Evolutionary conservation across 1,284 basidiomycete species (phyloP), one percentile per base, ranked within the genome.

Genomic region (Pyrrhoderma noxium): DNA sequence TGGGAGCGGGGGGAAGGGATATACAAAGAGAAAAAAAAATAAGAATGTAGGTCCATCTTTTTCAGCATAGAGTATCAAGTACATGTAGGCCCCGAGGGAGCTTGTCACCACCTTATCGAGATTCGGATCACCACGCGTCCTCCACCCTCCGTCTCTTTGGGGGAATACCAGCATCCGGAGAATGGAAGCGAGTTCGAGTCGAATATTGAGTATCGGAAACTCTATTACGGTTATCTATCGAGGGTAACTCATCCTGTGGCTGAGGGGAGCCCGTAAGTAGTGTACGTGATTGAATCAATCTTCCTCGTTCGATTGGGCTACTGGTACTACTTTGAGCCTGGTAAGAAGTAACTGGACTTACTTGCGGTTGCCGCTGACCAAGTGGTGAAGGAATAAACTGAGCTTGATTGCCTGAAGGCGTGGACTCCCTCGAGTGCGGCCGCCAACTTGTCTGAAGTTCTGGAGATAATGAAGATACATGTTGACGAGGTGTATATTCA

Each of bases 161-260:
- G 39, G 37, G 40, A 53, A 48, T 53, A 47, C 40, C 40, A 53
- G 52, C 37, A 22, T 31, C n/a, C 38, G 27, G 27, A 31, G 27
- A 31, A 31, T 31, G 27, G 27, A 31, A 31, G 11, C 27, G 27
- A 31, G 27, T 31, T 31, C 27, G 27, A 31, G 27, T 31, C 27
- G 27, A 31, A 11, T 31, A 31, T 31, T 31, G 27, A 5, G 27
- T 31, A 31, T 31, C 27, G 27, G 27, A 5, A 49, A 34, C 38
- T 49, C 39, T 19, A 31, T 21, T 8, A 37, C 42, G 31, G 35
- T 22, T 25, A 36, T 40, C 37, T 34, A 40, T 38, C 36, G 36
- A 31, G 27, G 11, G 7, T 11, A 31, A 31, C 5, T 31, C 27
- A 11, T 31, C 27, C 11, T 31, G 27, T 31, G 27, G 11, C 27